A percentile compares a stretch with the other conserved stretches of the same genome.
Conservation (phyloP, 2,329 filamentous ascomycete species). For the Ophiostoma sp. region DNA sequence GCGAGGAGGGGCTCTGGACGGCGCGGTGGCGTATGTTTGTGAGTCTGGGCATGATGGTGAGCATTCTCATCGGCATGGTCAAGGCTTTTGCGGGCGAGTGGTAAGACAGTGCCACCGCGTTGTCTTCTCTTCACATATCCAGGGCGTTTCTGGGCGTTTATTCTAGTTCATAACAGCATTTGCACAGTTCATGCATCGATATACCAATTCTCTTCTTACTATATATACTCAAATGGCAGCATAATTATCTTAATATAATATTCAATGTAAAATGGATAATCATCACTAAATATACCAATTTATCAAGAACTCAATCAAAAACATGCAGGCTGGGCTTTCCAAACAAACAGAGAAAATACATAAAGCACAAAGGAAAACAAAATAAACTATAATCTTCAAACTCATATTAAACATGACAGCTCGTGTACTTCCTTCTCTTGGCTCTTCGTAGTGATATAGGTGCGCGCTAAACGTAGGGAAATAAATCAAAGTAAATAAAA, state of each 20-base stretch:
- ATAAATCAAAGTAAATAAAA: background rate
- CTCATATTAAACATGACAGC: background rate
- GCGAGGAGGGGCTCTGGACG: conserved; percentile 83
- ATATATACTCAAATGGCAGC: too few species aligned
- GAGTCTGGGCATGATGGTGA: conserved; percentile 74
- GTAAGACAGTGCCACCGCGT: conserved; percentile 9
- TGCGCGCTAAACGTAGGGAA: background rate
- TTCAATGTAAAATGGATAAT: background rate
- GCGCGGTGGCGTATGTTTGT: conserved; percentile 81
- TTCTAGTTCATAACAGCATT: background rate
- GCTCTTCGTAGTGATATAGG: conserved; percentile 2
- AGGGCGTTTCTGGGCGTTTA: background rate
- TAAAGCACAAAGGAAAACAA: conserved; percentile 6
- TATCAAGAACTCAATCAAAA: background rate
- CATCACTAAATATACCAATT: background rate
- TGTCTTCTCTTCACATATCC: background rate
- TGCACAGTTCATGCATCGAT: too few species aligned
- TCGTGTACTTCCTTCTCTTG: background rate
- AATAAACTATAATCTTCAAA: background rate
- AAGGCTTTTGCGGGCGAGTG: conserved; percentile 40
- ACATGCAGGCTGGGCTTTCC: conserved; percentile 1
- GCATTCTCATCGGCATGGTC: conserved; percentile 68
- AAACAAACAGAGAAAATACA: background rate
- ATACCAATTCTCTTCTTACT: too few species aligned
- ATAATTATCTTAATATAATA: background rate